Percentiles rank a stretch among this genome's conserved stretches.
These are phyloP conservation scores for Micractinium conductrix DNA, from an alignment of 139 green algal species.

Conservation along the genomic window DNA sequence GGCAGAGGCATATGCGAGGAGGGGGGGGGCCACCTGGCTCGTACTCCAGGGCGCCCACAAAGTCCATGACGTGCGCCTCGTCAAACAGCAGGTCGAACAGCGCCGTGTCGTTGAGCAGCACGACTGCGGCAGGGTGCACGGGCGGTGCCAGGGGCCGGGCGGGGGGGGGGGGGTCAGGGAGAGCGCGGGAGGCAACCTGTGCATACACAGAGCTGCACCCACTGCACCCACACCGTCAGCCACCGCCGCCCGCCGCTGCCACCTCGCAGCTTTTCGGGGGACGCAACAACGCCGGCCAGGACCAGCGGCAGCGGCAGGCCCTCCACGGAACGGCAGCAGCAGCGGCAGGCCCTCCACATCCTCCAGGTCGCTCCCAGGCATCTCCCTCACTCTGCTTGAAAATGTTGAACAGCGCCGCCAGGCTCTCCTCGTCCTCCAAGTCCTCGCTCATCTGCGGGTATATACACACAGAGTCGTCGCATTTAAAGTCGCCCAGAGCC, in stretches of 20 bases:
- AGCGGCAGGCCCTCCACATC: too few species aligned
- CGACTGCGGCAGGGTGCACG: slow-evolving; percentile 39
- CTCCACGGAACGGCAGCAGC: too few species aligned
- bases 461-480: too few species aligned
- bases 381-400: slow-evolving; percentile 52
- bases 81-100: slow-evolving; percentile 90
- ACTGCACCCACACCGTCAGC: too few species aligned
- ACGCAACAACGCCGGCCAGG: too few species aligned
- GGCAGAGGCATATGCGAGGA: too few species aligned
- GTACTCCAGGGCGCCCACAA: slow-evolving; percentile 95
- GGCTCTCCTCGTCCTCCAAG: slow-evolving; percentile 85
- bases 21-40: slow-evolving; percentile 86
- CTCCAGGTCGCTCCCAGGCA: not conserved
- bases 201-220: not conserved
- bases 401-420: slow-evolving; percentile 79
- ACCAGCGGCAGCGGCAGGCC: too few species aligned
- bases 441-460: slow-evolving; percentile 87
- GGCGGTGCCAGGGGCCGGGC: not conserved
- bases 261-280: too few species aligned
- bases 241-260: too few species aligned
- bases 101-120: slow-evolving; percentile 94
- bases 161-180: not conserved
- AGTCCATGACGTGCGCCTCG: slow-evolving; percentile 90
- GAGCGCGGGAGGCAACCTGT: not conserved
- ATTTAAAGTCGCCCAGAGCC: too few species aligned